Conservation (phyloP, 371 early-diverging fungal species). For the Nematocida sp. region DNA sequence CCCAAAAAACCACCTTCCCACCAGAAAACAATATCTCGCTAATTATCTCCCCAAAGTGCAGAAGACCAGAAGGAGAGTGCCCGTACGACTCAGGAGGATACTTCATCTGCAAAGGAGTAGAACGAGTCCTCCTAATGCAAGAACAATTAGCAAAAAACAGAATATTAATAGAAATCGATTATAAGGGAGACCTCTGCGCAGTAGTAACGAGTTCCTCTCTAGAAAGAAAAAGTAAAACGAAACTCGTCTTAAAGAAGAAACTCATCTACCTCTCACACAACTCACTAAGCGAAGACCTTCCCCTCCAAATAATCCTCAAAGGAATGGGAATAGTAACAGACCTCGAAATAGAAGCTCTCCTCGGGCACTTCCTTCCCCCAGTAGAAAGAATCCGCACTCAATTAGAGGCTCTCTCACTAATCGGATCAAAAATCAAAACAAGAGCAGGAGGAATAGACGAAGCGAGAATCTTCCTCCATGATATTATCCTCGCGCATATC, state of each 20-base stretch:
- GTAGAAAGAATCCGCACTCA: constrained; percentile 21
- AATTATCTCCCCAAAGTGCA: constrained; percentile 17
- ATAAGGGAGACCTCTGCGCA: constrained; percentile 75
- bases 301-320: constrained; percentile 70
- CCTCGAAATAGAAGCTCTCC: constrained; percentile 83
- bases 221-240: constrained; percentile 93
- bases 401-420: constrained; percentile 71
- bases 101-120: constrained; percentile 93
- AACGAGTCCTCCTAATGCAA: constrained; percentile 97
- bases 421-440: constrained; percentile 72
- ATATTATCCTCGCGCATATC: constrained; percentile 86
- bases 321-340: constrained; percentile 79
- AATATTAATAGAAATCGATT: constrained; percentile 89
- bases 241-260: constrained; percentile 72
- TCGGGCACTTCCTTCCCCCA: constrained; percentile 70
- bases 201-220: constrained; percentile 81
- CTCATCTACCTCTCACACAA: constrained; percentile 86
- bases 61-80: constrained; percentile 74
- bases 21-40: background rate
- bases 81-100: constrained; percentile 98
- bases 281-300: constrained; percentile 80
- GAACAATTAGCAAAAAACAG: constrained; percentile 99
- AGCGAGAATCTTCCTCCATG: constrained; percentile 79
- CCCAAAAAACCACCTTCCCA: background rate
- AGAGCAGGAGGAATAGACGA: constrained; percentile 71